These are phyloP conservation scores for Glycine latifolia DNA, from an alignment of 306 rosid species.

Conservation along the genomic window DNA sequence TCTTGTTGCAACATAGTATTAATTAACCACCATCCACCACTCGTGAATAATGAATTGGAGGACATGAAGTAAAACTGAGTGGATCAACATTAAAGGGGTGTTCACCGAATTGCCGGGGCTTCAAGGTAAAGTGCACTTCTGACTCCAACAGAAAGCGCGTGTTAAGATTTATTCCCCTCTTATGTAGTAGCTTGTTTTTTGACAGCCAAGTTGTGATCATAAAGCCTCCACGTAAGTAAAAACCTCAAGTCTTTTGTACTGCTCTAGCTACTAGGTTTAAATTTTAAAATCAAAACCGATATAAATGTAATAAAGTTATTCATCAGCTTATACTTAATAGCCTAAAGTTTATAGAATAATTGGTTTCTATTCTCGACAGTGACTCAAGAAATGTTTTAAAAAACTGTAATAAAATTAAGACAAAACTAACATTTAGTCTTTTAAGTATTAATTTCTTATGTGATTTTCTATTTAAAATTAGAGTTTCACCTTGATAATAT, in stretches of 20 bases:
- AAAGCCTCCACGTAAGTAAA: background rate
- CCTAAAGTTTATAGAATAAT: background rate
- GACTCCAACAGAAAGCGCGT: slow-evolving; percentile 34
- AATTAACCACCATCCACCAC: slow-evolving; percentile 39
- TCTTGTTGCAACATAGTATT: background rate
- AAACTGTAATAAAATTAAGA: background rate
- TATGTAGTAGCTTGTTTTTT: background rate
- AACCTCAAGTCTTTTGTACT: background rate
- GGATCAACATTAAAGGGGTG: slow-evolving; percentile 39
- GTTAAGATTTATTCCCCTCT: slow-evolving; percentile 18
- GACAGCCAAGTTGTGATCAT: background rate
- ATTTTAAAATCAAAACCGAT: slow-evolving; percentile 14
- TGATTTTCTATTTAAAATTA: no score
- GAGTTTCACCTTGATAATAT: background rate
- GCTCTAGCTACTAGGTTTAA: background rate
- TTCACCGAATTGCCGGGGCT: slow-evolving; percentile 39
- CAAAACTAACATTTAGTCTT: background rate
- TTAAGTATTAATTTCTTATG: background rate
- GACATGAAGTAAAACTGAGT: slow-evolving; percentile 15
- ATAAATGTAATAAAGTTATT: slow-evolving; percentile 13
- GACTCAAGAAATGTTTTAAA: background rate
- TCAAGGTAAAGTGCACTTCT: slow-evolving; percentile 39
- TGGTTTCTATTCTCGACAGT: background rate
- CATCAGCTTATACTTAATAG: background rate
- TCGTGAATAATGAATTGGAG: slow-evolving; percentile 42